Evolutionary conservation across 2,329 filamentous ascomycete genomes (phyloP), one percentile per base, ranked within the genome.

Genomic region (Epichloe coenophiala): DNA sequence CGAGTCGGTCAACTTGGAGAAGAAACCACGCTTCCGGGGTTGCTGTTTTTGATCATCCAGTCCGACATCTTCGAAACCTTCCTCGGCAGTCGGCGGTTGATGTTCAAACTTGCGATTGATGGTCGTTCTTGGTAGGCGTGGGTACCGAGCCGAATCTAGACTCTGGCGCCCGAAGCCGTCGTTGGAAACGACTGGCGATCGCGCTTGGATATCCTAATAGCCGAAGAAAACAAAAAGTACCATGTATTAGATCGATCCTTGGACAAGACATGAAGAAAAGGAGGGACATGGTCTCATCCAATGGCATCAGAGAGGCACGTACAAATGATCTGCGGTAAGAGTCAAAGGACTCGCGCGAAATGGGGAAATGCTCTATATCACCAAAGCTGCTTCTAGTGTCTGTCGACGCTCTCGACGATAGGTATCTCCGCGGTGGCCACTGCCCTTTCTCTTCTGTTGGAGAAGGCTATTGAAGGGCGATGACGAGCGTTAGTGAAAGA

Each of bases 241-340:
- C 27, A 27, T 31, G 27, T 31, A 31, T 13, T 38, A 38, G 36
- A 38, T 5, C 3, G 13, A 38, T 13, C 5, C 36, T 13, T 3
- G 0, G 12, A 13, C 1, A 8, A 13, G 13, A n/a, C 2, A 38
- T 5, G 36, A 15, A 17, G 11, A 38, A 38, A 38, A 7, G 15
- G 3, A n/a, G 15, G 13, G 13, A n/a, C 7, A n/a, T n/a, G 13
- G 4, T 31, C 27, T 27, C 21, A 31, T 11, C 21, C 41, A 43
- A 43, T 43, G n/a, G 15, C 12, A 31, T 12, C 42, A 23, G 21
- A n/a, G 23, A 21, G 12, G 21, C 13, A 74, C 84, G 59, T 77
- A 95, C 91, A 72, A 97, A 97, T 56, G 90, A 96, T 61, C 93
- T 82, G 56, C 93, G 78, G 69, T 97, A 97, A 3, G 90, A 95